A percentile compares a stretch with the other conserved stretches of the same genome.
These are phyloP conservation scores for Pleodorina starrii DNA, from an alignment of 139 green algal species.

Conservation along the genomic window DNA sequence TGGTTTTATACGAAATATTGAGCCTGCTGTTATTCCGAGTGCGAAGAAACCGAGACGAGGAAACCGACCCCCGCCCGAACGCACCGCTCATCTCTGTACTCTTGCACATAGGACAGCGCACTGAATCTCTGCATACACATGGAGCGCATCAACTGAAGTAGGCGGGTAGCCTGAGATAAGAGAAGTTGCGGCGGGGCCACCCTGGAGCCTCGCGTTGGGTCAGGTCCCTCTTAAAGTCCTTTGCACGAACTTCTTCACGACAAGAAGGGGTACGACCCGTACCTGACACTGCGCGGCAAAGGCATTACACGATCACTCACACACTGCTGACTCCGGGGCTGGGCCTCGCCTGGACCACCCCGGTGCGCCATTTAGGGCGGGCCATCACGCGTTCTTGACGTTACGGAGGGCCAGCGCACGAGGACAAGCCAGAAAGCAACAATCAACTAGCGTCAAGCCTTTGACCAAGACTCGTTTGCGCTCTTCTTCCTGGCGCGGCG, in stretches of 20 bases:
- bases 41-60: too few species aligned
- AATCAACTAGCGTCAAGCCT: not conserved
- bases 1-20: too few species aligned
- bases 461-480: not conserved
- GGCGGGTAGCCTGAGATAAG: too few species aligned
- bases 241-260: not conserved
- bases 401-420: not conserved
- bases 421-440: not conserved
- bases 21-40: too few species aligned
- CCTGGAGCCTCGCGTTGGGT: not conserved
- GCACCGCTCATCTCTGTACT: too few species aligned
- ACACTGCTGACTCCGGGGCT: not conserved
- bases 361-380: not conserved
- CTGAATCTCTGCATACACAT: too few species aligned
- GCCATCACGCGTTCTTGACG: not conserved
- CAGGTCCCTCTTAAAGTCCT: not conserved
- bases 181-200: not conserved
- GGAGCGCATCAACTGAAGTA: too few species aligned
- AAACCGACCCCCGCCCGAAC: too few species aligned
- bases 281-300: slow-evolving; percentile 12
- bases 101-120: too few species aligned
- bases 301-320: not conserved
- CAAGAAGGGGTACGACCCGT: slow-evolving; percentile 31
- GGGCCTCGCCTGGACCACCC: not conserved
- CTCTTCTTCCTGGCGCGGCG: not conserved